Percentiles rank a stretch among this genome's conserved stretches.
phyloP scores from a whole-genome alignment of 495 filamentous ascomycete species.

The Neurospora sp. region DNA sequence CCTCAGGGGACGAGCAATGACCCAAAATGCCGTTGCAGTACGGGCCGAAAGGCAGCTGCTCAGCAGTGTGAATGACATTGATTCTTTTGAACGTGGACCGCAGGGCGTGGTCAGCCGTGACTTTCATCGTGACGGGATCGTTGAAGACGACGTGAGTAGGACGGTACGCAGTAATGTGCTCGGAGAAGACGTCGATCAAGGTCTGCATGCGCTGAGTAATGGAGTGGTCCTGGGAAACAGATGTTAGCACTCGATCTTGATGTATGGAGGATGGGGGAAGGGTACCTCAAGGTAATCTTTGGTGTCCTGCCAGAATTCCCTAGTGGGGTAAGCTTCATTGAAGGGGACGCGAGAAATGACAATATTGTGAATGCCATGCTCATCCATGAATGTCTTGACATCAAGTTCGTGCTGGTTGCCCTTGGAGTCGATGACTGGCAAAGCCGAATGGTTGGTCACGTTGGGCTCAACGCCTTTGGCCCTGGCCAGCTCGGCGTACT shows the following conservation, averaged over 20 bases:
- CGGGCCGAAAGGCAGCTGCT: conserved; percentile 24
- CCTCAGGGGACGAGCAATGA: conserved; percentile 15
- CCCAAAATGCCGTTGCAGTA: conserved; percentile 15
- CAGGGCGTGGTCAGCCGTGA: conserved; percentile 6
- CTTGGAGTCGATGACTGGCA: conserved; percentile 1
- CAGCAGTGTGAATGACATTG: conserved; percentile 22
- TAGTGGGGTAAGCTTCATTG: conserved; percentile 13
- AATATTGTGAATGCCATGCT: conserved; percentile 16
- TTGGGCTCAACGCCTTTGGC: conserved; percentile 14
- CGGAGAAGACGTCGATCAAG: conserved; percentile 9
- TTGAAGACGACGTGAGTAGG: conserved; percentile 26
- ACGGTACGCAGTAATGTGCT: conserved; percentile 9
- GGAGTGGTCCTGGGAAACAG: neutral
- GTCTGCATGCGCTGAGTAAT: conserved; percentile 7
- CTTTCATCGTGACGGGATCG: conserved; percentile 23
- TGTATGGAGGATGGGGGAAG: neutral
- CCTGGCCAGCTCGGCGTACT: conserved; percentile 6
- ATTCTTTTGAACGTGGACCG: conserved; percentile 14
- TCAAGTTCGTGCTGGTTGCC: neutral
- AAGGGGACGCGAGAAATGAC: conserved; percentile 10
- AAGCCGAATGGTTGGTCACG: neutral
- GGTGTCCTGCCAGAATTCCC: conserved; percentile 16
- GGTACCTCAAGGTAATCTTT: conserved; percentile 17
- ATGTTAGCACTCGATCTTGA: neutral
- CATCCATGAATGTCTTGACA: conserved; percentile 18